Conservation (phyloP, 2,329 filamentous ascomycete genomes). For the Calonectria honghensis region DNA sequence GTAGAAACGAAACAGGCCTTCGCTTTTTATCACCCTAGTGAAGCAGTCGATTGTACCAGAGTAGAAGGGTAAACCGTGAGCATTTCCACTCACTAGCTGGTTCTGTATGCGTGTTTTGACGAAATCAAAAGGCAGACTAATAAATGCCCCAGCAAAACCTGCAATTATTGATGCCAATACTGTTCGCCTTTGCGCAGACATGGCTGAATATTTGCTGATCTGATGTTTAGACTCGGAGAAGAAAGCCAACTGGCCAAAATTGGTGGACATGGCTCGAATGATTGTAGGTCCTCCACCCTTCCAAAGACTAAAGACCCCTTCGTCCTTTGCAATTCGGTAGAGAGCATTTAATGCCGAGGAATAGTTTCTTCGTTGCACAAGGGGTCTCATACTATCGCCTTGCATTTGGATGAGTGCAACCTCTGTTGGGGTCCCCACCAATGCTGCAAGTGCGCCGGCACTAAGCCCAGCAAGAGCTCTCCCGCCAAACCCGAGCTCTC, state of each 20-base stretch:
- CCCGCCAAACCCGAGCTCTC: constrained; percentile 78
- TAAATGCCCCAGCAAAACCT: constrained; percentile 82
- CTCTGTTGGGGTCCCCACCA: constrained; percentile 70
- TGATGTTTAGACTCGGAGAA: constrained; percentile 49
- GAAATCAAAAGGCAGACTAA: constrained; percentile 83
- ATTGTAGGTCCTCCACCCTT: constrained; percentile 44
- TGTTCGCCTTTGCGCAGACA: constrained; percentile 73
- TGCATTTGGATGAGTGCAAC: constrained; percentile 55
- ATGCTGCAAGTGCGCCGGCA: constrained; percentile 80
- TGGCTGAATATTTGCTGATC: constrained; percentile 50
- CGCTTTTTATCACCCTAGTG: constrained; percentile 77
- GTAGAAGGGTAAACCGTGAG: constrained; percentile 76
- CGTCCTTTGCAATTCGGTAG: constrained; percentile 37
- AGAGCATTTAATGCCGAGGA: constrained; percentile 42
- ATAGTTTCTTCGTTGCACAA: constrained; percentile 43
- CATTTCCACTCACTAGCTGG: constrained; percentile 61
- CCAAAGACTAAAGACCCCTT: constrained; percentile 44
- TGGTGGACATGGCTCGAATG: constrained; percentile 48
- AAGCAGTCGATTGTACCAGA: constrained; percentile 80
- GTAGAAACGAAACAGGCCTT: constrained; percentile 81
- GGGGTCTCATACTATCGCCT: constrained; percentile 53
- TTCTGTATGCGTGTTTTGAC: constrained; percentile 84
- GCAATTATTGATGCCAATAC: constrained; percentile 79
- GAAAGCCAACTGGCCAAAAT: constrained; percentile 49
- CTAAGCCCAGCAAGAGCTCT: constrained; percentile 78